Evolutionary conservation across 768 basidiomycete species (phyloP), one percentile per base, ranked within the genome.

Genomic region (Cystobasidium onofrii): DNA sequence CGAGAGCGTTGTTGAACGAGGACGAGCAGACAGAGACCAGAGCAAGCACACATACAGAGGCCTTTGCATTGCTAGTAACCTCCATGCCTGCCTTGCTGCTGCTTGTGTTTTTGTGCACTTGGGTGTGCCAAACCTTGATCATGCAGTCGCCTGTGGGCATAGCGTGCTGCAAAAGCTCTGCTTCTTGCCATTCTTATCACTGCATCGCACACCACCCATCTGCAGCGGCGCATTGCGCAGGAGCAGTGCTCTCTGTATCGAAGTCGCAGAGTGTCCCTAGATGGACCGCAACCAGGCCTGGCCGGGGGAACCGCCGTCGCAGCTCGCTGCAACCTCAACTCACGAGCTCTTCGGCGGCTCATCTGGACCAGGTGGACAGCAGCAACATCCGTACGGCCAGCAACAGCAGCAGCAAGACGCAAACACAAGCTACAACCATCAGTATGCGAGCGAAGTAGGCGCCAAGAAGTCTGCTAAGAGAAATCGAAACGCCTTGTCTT

Each of bases 261-360:
- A 15, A 7, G 15, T 50, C 46, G 46, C 4, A 50, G 3, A 50
- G n/a, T 15, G 7, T 39, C 9, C 6, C 25, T 34, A 60, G 13
- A 60, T 60, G 57, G 57, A 60, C 23, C 57, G 57, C 57, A 60
- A 60, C 31, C 57, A 60, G 33, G 57, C 57, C 33, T 60, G 57
- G 57, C 57, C 57, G 13, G 57, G 57, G 3, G 57, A 60, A 20
- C 23, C 57, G 20, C 57, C 57, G 15, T 60, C 57, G 15, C 57
- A 60, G 33, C 57, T 60, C 29, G 57, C 57, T 17, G 25, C 57
- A 13, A 60, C 57, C 33, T 60, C 57, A 4, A 60, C 57, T 20
- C 57, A 60, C 57, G 57, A 60, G 57, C 57, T 60, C 57, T 60
- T 60, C 33, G 57, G 54, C 20, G 23, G 57, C 33, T 27, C 57